Base-by-base conservation (phyloP, 768 basidiomycete genomes). In the Boletus barrowsii region DNA sequence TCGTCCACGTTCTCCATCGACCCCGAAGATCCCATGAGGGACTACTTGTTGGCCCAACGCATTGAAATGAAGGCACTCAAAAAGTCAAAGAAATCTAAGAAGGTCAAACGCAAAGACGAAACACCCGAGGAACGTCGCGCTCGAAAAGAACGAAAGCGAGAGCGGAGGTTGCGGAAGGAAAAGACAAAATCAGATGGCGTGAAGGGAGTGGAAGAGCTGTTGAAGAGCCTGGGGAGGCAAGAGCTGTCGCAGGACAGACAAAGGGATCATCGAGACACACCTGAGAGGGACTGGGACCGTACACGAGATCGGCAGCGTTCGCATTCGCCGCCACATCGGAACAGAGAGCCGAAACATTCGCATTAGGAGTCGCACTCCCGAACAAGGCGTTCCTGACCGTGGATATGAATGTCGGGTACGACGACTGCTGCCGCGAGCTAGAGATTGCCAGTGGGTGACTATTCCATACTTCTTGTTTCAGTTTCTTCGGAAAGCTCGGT, bases 1-100 rank as follows among this genome's bases (percentile, higher is more conserved):
- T 80, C 81, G 3, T 79, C 84, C 17, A 79, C 74, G 17, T 80
- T 84, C 26, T 78, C 82, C 10, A 88, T 97, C 53, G 95, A 98
- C 68, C 91, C 90, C 2, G 96, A 98, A 67, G 97, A 99, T 72
- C 97, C 97, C 1, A 98, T 99, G 97, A 83, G 87, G 29, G 95
- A 94, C 57, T 98, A 91, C 68, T 76, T 99, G 33, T 73, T 94
- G 37, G 80, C 84, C 1, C 82, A 95, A 68, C 79, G 81, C 62
- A 82, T 75, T 60, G 89, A 92, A 65, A 82, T 83, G 65, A 88
- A 86, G 60, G 83, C 79, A 3, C 71, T 77, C 54, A 75, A 77
- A 62, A 88, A 86, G 72, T 85, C 87, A 65, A 65, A 70, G 47
- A 86, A 83, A 61, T 67, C 66, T 10, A 77, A 79, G 20, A 89